phyloP scores from a whole-genome alignment of 2,329 filamentous ascomycete genomes.

The Corynespora cassiicola region DNA sequence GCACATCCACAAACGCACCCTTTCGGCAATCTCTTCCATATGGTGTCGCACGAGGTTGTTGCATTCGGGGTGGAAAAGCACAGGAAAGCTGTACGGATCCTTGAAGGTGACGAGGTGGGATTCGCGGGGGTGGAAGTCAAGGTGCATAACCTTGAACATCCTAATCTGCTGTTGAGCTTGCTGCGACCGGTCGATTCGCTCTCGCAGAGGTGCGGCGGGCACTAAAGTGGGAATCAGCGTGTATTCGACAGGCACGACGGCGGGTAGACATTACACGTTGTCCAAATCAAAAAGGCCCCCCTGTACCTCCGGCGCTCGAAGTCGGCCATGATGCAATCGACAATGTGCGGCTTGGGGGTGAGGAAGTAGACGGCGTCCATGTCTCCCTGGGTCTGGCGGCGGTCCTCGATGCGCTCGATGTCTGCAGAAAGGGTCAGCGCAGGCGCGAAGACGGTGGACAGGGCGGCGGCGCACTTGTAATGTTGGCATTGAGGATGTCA shows the following conservation, averaged over 20 bases:
- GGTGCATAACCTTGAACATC: constrained; percentile 81
- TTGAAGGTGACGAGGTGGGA: constrained; percentile 89
- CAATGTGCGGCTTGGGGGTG: constrained; percentile 82
- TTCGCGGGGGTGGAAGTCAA: constrained; percentile 90
- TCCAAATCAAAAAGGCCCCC: constrained; percentile 85
- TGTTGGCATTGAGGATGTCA: constrained; percentile 95
- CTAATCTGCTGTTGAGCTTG: constrained; percentile 75
- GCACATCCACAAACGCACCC: no score
- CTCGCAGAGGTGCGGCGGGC: constrained; percentile 72
- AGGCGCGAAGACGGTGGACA: background rate
- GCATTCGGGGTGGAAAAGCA: constrained; percentile 89
- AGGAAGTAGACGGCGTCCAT: constrained; percentile 97
- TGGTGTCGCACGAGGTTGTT: constrained; percentile 83
- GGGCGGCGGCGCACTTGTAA: constrained; percentile 74
- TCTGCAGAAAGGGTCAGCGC: constrained; percentile 63
- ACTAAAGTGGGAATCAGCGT: constrained; percentile 51
- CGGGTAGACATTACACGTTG: constrained; percentile 57
- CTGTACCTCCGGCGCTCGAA: constrained; percentile 85
- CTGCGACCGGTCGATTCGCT: constrained; percentile 75
- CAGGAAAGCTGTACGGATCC: constrained; percentile 94
- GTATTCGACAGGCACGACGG: background rate
- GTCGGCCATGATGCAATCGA: constrained; percentile 93
- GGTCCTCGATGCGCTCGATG: constrained; percentile 92
- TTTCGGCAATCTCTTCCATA: constrained; percentile 85
- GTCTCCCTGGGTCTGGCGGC: constrained; percentile 79